phyloP scores from a whole-genome alignment of 176 grass and related monocot species.

The Carex scoparia region DNA sequence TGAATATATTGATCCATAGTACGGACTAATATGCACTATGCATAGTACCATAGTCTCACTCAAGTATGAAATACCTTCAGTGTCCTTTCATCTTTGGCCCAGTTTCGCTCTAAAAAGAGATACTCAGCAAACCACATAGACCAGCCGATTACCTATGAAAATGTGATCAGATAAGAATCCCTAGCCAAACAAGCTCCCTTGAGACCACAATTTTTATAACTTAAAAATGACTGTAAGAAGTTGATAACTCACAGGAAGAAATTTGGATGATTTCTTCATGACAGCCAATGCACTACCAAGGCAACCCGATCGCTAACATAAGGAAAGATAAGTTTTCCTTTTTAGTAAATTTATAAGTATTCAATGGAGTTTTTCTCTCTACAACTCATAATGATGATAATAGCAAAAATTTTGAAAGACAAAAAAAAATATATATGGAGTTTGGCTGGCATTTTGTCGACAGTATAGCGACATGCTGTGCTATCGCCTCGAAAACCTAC shows the following conservation, averaged over 20 bases:
- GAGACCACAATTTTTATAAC: background rate
- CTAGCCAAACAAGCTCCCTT: background rate
- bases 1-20: no score
- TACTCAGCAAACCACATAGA: constrained; percentile 13
- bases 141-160: constrained; percentile 8
- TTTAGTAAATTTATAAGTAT: background rate
- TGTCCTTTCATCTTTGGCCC: background rate
- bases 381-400: background rate
- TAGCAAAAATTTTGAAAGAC: background rate
- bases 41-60: no score
- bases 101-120: constrained; percentile 2
- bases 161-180: background rate
- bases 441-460: no score
- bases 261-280: constrained; percentile 92
- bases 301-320: constrained; percentile 69
- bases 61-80: background rate
- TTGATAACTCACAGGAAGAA: constrained; percentile 63
- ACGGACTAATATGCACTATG: no score
- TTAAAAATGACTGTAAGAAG: background rate
- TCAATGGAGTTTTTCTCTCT: background rate
- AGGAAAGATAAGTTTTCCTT: background rate
- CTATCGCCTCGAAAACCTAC: no score
- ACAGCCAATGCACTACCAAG: constrained; percentile 82
- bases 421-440: background rate
- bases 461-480: no score